A percentile compares a stretch with the other conserved stretches of the same genome.
Conservation (phyloP, 2,329 filamentous ascomycete species). For the Nemania serpens region DNA sequence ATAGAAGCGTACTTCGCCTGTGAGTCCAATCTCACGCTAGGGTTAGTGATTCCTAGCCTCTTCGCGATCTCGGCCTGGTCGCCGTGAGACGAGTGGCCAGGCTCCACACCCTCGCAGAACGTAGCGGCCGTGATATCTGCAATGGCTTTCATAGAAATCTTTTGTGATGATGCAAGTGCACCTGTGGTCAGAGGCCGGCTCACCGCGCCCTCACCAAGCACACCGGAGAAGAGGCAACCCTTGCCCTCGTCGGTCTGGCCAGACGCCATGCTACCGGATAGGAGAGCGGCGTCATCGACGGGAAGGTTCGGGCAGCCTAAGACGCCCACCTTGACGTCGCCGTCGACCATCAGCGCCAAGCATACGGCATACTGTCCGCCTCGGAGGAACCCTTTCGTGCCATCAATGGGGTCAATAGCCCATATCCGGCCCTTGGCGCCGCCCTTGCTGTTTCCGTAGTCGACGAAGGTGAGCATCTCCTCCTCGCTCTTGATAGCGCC, state of each 20-base stretch:
- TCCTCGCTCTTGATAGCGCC: slow-evolving; percentile 70
- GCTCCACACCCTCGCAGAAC: slow-evolving; percentile 96
- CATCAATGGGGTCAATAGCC: slow-evolving; percentile 97
- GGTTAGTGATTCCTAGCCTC: slow-evolving; percentile 82
- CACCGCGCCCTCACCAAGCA: slow-evolving; percentile 78
- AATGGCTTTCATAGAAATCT: slow-evolving; percentile 80
- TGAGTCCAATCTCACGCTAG: slow-evolving; percentile 95
- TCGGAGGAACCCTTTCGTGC: slow-evolving; percentile 94
- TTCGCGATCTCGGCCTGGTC: slow-evolving; percentile 85
- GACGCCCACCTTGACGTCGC: slow-evolving; percentile 90
- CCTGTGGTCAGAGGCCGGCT: slow-evolving; percentile 71
- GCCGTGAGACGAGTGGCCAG: slow-evolving; percentile 86
- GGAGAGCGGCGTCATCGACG: slow-evolving; percentile 74
- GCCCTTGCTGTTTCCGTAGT: slow-evolving; percentile 71
- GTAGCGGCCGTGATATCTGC: slow-evolving; percentile 77
- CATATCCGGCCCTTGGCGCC: slow-evolving; percentile 81
- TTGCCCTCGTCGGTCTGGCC: slow-evolving; percentile 77
- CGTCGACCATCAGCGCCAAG: slow-evolving; percentile 88
- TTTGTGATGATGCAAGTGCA: slow-evolving; percentile 56
- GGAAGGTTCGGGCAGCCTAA: slow-evolving; percentile 95
- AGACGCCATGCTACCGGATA: slow-evolving; percentile 73
- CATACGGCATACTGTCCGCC: slow-evolving; percentile 98
- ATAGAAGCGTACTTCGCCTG: slow-evolving; percentile 98
- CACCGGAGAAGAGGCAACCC: slow-evolving; percentile 87
- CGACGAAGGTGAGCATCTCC: slow-evolving; percentile 69